phyloP scores from a whole-genome alignment of 2,329 filamentous ascomycete genomes.

The Beauveria bassiana region DNA sequence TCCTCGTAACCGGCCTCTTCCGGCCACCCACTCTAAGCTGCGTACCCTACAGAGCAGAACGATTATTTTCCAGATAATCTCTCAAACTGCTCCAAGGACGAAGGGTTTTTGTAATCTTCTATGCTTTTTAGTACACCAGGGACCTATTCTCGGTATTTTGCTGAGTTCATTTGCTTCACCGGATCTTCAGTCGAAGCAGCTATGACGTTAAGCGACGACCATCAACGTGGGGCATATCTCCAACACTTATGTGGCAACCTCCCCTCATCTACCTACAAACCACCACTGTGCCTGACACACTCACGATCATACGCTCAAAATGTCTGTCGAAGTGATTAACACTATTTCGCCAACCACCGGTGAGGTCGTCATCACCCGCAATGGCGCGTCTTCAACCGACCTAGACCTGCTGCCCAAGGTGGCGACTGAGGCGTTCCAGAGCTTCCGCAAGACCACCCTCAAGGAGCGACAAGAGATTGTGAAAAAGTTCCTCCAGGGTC shows the following conservation, averaged over 20 bases:
- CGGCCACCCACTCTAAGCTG: no score
- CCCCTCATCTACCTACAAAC: not conserved
- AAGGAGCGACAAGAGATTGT: constrained; percentile 72
- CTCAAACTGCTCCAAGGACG: no score
- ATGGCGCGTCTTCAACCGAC: constrained; percentile 63
- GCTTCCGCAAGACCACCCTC: constrained; percentile 68
- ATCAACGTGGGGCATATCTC: not conserved
- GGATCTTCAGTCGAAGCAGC: not conserved
- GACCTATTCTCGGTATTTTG: no score
- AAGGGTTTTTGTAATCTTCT: no score
- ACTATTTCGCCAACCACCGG: constrained; percentile 91
- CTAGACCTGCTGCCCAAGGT: constrained; percentile 63
- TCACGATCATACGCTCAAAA: constrained; percentile 24
- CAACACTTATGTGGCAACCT: not conserved
- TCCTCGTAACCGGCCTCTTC: no score
- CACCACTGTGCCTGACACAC: not conserved
- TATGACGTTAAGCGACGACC: not conserved
- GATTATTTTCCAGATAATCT: no score
- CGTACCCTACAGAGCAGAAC: no score
- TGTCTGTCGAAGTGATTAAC: constrained; percentile 57
- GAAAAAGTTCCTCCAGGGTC: constrained; percentile 65
- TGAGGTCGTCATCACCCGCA: constrained; percentile 71
- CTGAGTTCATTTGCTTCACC: not conserved
- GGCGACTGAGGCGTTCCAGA: constrained; percentile 67
- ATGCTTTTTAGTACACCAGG: no score